A percentile compares a stretch with the other conserved stretches of the same genome.
These are phyloP conservation scores for Wickerhamomyces xylosicus DNA, from an alignment of 805 yeast genomes.

Conservation along the genomic window DNA sequence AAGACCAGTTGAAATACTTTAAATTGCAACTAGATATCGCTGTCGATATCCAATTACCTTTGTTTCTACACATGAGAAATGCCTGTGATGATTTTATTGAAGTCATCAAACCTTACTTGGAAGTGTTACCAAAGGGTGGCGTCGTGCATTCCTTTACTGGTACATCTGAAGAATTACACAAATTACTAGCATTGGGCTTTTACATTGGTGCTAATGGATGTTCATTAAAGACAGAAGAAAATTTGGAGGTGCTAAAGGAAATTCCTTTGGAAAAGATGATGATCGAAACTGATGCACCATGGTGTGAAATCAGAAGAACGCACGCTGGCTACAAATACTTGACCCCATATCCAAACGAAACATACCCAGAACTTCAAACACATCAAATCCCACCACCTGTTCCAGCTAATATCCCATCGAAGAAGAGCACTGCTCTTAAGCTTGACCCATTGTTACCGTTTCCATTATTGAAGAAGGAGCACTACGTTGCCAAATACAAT, in stretches of 20 bases:
- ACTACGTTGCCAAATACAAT: conserved; percentile 26
- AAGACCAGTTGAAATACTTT: conserved; percentile 60
- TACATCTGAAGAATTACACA: conserved; percentile 47
- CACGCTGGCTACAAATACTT: conserved; percentile 64
- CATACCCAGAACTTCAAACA: conserved; percentile 32
- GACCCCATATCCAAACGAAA: conserved; percentile 43
- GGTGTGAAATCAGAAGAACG: conserved; percentile 89
- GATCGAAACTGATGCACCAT: conserved; percentile 95
- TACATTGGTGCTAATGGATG: conserved; percentile 89
- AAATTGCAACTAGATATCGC: conserved; percentile 62
- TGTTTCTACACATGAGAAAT: conserved; percentile 84
- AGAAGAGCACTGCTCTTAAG: conserved; percentile 12
- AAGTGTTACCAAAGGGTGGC: conserved; percentile 32
- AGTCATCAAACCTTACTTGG: conserved; percentile 47
- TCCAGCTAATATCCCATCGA: conserved; percentile 7
- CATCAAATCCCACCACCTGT: conserved; percentile 6
- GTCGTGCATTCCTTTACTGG: conserved; percentile 97
- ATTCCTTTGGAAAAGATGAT: conserved; percentile 67
- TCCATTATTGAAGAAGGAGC: conserved; percentile 57
- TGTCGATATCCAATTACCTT: conserved; percentile 51
- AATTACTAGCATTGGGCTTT: conserved; percentile 47
- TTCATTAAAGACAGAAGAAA: conserved; percentile 71
- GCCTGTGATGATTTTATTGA: conserved; percentile 71
- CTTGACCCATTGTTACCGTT: conserved; percentile 48
- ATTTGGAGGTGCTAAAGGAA: conserved; percentile 47